Percentiles rank a stretch among this genome's conserved stretches.
These are phyloP conservation scores for Monosporascus sp. DNA, from an alignment of 2,329 filamentous ascomycete species.

Conservation along the genomic window DNA sequence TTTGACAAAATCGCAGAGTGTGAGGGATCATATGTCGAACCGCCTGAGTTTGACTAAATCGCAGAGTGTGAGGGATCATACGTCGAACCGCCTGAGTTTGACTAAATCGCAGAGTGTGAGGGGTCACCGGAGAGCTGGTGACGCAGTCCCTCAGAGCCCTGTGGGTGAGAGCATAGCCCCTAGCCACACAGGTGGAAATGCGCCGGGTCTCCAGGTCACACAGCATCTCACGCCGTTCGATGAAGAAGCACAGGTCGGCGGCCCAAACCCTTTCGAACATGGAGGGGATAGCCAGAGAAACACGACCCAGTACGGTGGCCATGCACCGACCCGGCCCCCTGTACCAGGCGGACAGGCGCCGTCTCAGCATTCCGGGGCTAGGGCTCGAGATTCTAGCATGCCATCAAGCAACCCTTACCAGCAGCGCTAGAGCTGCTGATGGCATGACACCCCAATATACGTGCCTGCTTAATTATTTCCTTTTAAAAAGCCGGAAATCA, in stretches of 20 bases:
- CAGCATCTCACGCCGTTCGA: constrained; percentile 23
- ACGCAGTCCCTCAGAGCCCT: constrained; percentile 17
- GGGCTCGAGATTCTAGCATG: constrained; percentile 3
- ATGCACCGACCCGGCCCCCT: constrained; percentile 7
- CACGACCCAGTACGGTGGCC: constrained; percentile 2
- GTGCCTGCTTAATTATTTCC: constrained; percentile 1
- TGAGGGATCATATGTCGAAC: constrained; percentile 20
- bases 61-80: constrained; percentile 21
- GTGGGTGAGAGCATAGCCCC: constrained; percentile 3
- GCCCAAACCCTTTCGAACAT: constrained; percentile 10
- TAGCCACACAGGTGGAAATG: background rate
- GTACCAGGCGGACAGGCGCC: background rate
- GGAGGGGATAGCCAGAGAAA: constrained; percentile 4
- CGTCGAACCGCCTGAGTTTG: constrained; percentile 15
- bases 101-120: constrained; percentile 25
- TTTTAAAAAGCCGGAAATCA: background rate
- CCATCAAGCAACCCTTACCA: constrained; percentile 11
- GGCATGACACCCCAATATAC: constrained; percentile 2
- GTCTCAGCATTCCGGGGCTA: background rate
- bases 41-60: constrained; percentile 22
- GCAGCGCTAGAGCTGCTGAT: constrained; percentile 13
- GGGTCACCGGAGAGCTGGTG: constrained; percentile 25
- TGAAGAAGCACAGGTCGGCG: constrained; percentile 27
- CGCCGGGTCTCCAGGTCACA: constrained; percentile 22
- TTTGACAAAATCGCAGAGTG: constrained; percentile 25